Conservation (phyloP, 371 early-diverging fungal species). For the Blakeslea trispora region DNA sequence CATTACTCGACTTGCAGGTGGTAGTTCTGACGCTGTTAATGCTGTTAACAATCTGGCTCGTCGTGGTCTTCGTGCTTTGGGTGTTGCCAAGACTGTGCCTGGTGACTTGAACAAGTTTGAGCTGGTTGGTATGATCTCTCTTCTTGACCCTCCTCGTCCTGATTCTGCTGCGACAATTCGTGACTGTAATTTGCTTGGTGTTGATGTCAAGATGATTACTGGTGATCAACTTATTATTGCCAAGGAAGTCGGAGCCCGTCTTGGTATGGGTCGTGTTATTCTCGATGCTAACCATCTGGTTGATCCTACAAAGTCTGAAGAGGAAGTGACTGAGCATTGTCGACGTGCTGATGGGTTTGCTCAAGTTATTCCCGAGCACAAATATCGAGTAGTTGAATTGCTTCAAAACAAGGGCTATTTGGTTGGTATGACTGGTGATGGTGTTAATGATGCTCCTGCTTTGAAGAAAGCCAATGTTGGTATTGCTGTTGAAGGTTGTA, state of each 20-base stretch:
- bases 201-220: constrained; percentile 80
- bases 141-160: constrained; percentile 87
- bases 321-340: constrained; percentile 61
- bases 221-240: constrained; percentile 81
- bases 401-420: constrained; percentile 70
- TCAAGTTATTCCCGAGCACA: constrained; percentile 76
- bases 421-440: constrained; percentile 86
- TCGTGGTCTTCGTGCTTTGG: constrained; percentile 83
- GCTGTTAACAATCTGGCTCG: constrained; percentile 84
- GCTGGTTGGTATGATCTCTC: constrained; percentile 76
- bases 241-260: constrained; percentile 76
- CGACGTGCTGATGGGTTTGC: constrained; percentile 82
- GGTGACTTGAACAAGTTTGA: constrained; percentile 63
- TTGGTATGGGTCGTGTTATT: constrained; percentile 73
- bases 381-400: constrained; percentile 75
- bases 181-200: constrained; percentile 66
- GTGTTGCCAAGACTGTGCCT: constrained; percentile 77
- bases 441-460: constrained; percentile 91
- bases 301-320: constrained; percentile 66
- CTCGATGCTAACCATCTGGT: constrained; percentile 67
- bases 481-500: constrained; percentile 86
- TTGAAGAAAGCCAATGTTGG: constrained; percentile 89
- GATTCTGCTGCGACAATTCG: constrained; percentile 68
- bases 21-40: constrained; percentile 72
- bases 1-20: constrained; percentile 78